Evolutionary conservation across 345 rosid genomes (phyloP).

Genomic region (Psidium friedrichsthalianum): DNA sequence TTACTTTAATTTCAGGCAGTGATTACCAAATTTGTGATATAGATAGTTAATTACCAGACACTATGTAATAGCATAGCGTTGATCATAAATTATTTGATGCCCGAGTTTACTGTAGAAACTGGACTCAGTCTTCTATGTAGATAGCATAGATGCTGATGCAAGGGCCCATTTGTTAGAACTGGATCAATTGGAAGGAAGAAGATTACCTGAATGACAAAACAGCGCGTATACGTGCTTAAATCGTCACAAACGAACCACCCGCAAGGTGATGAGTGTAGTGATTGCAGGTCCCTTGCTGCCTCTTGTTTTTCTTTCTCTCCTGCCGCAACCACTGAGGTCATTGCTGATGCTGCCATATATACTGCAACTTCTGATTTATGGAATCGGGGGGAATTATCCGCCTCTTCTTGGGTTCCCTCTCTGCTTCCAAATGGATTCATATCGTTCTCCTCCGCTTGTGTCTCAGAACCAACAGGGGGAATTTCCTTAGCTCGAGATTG

Average conservation of each 20-base stretch:
- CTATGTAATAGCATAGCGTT: background rate
- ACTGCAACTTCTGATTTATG: constrained; percentile 79
- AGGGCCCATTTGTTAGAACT: background rate
- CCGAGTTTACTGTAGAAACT: background rate
- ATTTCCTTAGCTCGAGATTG: constrained; percentile 41
- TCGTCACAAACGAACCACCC: constrained; percentile 94
- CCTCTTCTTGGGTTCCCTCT: constrained; percentile 13
- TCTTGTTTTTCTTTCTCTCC: constrained; percentile 72
- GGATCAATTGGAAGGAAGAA: background rate
- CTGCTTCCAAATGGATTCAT: background rate
- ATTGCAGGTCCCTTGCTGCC: constrained; percentile 69
- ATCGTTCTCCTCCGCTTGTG: constrained; percentile 1
- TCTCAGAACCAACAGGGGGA: constrained; percentile 16
- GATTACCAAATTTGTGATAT: background rate
- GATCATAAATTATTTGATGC: background rate
- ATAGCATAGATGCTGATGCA: background rate
- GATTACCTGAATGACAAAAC: constrained; percentile 77
- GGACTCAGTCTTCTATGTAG: background rate
- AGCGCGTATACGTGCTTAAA: constrained; percentile 48
- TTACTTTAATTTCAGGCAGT: background rate
- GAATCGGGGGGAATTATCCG: constrained; percentile 12
- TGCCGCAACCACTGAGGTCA: constrained; percentile 83
- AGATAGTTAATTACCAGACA: background rate
- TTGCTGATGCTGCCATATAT: constrained; percentile 63
- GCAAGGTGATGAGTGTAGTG: constrained; percentile 76